Evolutionary conservation across 192 early-diverging fungal genomes (phyloP).

Genomic region (Coemansia sp.): DNA sequence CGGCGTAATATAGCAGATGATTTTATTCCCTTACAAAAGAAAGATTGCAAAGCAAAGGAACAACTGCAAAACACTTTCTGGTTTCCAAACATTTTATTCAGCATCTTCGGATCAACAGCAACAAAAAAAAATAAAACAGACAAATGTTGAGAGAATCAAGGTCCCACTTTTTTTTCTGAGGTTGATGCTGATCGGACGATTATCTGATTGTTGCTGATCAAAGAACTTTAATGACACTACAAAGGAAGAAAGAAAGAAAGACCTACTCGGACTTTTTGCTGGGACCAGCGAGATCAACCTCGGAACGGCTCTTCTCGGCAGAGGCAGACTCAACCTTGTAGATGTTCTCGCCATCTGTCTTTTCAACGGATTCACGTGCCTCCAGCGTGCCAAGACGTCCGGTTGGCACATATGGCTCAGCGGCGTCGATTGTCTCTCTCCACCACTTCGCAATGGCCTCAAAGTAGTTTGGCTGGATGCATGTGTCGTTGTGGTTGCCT

Average conservation of each 20-base stretch:
- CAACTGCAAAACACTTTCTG: background rate
- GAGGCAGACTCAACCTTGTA: constrained; percentile 36
- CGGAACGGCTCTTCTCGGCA: constrained; percentile 24
- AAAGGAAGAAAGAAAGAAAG: background rate
- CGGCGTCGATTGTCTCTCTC: constrained; percentile 28
- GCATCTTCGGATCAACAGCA: too few species aligned
- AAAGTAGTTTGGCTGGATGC: constrained; percentile 83
- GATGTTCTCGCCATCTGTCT: constrained; percentile 47
- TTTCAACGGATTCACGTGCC: constrained; percentile 41
- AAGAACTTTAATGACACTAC: background rate
- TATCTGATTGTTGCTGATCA: background rate
- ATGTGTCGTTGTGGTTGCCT: constrained; percentile 94
- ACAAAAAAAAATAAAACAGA: too few species aligned
- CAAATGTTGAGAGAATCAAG: background rate
- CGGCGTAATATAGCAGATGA: too few species aligned
- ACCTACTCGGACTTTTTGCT: constrained; percentile 11
- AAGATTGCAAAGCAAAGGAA: background rate
- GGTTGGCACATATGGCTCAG: constrained; percentile 51
- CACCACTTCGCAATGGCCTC: constrained; percentile 62
- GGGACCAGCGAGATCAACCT: constrained; percentile 12
- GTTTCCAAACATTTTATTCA: background rate
- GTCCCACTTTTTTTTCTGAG: background rate
- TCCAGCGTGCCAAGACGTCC: constrained; percentile 40
- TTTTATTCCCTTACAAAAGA: background rate
- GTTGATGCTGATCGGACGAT: background rate